phyloP scores from a whole-genome alignment of 345 rosid genomes.

The Excoecaria cochinchinensis region DNA sequence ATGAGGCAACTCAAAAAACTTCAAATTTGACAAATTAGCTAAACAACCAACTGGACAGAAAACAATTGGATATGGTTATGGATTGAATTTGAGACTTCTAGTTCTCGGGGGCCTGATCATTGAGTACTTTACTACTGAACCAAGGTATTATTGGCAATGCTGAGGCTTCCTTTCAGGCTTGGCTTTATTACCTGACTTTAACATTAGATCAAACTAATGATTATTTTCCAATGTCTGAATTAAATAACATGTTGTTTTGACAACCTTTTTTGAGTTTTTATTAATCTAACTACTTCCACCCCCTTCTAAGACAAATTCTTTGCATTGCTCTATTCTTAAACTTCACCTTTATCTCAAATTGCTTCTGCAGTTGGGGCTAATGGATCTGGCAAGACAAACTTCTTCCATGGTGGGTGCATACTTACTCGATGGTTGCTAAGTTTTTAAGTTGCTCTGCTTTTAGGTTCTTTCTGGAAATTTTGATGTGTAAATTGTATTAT shows the following conservation, averaged over 20 bases:
- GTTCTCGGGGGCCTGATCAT: background rate
- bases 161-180: background rate
- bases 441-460: background rate
- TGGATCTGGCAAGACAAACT: constrained; percentile 95
- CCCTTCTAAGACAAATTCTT: background rate
- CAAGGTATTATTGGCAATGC: background rate
- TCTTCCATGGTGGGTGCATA: constrained; percentile 73
- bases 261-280: background rate
- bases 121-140: background rate
- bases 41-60: background rate
- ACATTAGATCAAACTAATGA: background rate
- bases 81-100: background rate
- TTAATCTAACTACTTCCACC: background rate
- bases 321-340: background rate
- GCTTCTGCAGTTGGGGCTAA: constrained; percentile 81
- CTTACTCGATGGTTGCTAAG: background rate
- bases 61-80: background rate
- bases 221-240: background rate
- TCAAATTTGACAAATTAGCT: background rate
- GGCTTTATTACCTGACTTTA: background rate
- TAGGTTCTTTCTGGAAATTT: background rate
- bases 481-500: constrained; percentile 11
- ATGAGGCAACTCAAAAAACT: background rate
- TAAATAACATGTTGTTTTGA: background rate
- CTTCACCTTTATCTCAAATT: background rate